Evolutionary conservation across 1,284 basidiomycete genomes (phyloP).

Genomic region (Coniferiporia weirii): DNA sequence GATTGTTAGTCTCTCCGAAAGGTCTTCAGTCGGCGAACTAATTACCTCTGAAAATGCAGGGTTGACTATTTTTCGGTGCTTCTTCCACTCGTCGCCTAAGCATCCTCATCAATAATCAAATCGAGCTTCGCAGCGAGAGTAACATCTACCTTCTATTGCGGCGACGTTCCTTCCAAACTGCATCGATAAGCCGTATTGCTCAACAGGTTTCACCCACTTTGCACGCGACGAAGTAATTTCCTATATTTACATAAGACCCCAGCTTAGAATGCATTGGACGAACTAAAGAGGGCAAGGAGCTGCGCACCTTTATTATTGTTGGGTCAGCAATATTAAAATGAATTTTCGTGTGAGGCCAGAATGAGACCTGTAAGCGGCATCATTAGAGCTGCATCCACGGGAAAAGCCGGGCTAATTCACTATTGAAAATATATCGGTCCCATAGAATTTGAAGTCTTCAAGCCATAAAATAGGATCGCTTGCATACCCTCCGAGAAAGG

Average conservation of each 20-base stretch:
- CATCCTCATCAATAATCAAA: not conserved
- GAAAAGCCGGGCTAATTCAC: not conserved
- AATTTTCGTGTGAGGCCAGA: conserved; percentile 10
- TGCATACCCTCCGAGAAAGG: not conserved
- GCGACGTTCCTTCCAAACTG: conserved; percentile 38
- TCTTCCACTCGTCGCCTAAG: conserved; percentile 35
- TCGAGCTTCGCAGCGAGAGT: not conserved
- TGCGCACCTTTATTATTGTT: conserved; percentile 35
- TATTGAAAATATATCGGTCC: conserved; percentile 10
- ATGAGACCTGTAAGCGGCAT: conserved; percentile 13
- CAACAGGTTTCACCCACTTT: conserved; percentile 14
- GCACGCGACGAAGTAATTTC: conserved; percentile 13
- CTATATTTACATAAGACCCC: not conserved
- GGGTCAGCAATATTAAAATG: conserved; percentile 31
- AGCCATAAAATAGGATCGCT: not conserved
- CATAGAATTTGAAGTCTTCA: conserved; percentile 11
- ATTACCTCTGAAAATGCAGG: conserved; percentile 38
- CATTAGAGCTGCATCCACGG: no score
- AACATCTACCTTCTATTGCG: conserved; percentile 30
- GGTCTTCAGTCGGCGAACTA: not conserved
- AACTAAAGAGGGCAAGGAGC: not conserved
- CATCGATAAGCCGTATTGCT: conserved; percentile 32
- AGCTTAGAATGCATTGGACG: not conserved
- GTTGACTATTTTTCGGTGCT: conserved; percentile 37
- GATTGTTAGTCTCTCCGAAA: conserved; percentile 19